Evolutionary conservation across 495 filamentous ascomycete species (phyloP), one percentile per base, ranked within the genome.

Genomic region (Trichoderma orchidacearum): DNA sequence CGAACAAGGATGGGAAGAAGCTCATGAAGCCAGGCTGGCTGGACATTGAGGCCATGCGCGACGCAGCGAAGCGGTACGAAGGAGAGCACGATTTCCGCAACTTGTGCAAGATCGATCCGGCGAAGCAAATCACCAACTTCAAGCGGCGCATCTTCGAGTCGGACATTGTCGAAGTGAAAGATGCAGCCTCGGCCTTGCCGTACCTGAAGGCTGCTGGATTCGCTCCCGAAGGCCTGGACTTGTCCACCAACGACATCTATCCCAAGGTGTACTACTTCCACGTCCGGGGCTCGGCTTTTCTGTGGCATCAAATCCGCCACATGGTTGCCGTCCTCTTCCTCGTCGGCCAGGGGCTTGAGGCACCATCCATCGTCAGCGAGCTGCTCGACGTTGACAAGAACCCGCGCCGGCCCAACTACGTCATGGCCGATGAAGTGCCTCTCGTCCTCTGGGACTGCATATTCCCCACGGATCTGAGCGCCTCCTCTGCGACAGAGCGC

Each of bases 241-340:
- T 48, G 7, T 25, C 38, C 1, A 25, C 38, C 7, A 8, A 12
- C 3, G 38, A n/a, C 0, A 8, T 23, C 9, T 67, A 58, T 75
- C 74, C 88, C 13, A 85, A 87, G 62, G 75, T 96, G 3, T 97
- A 94, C 71, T 83, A 85, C 54, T 90, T 97, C 66, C 82, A 82
- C 23, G 77, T 98, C 31, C 80, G 89, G 51, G 93, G 93, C 15
- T 86, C 86, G n/a, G 94, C 89, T 7, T 98, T 98, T 68, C 72
- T 98, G 48, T 98, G 92, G 92, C 94, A 98, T 67, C 93, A 98
- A 70, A 94, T 98, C 59, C 82, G 93, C 15, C 86, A 89, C 72
- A 92, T 98, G 83, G 81, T 91, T 13, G 78, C 83, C 18, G 76
- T 97, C 15, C 72, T 98, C 29, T 97, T 98, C 70, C 68, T 89